phyloP scores from a whole-genome alignment of 2,329 filamentous ascomycete species.

The Plenodomus tracheiphilus region DNA sequence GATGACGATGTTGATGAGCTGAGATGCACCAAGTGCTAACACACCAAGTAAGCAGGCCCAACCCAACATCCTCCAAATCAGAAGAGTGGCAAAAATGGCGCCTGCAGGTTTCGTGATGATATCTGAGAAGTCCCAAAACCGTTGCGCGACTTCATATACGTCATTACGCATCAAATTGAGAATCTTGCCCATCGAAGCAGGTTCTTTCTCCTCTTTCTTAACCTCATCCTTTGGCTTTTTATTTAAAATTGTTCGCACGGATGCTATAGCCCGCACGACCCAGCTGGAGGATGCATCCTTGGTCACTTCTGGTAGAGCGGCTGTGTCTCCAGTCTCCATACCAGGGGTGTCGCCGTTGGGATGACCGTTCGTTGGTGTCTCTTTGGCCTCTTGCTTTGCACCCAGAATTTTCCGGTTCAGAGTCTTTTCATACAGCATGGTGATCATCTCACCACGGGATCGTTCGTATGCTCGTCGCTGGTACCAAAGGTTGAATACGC shows the following conservation, averaged over 20 bases:
- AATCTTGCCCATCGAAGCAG: slow-evolving; percentile 87
- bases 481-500: slow-evolving; percentile 77
- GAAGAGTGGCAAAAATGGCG: slow-evolving; percentile 70
- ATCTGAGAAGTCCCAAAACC: slow-evolving; percentile 85
- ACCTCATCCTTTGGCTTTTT: slow-evolving; percentile 29
- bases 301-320: slow-evolving; percentile 7
- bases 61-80: slow-evolving; percentile 79
- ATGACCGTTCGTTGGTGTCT: slow-evolving; percentile 25
- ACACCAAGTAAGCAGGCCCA: slow-evolving; percentile 78
- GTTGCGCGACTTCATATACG: slow-evolving; percentile 78
- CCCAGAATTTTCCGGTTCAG: slow-evolving; percentile 62
- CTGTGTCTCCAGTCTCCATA: slow-evolving; percentile 17
- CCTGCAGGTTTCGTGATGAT: slow-evolving; percentile 76
- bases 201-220: slow-evolving; percentile 49
- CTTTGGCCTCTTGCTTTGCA: slow-evolving; percentile 34
- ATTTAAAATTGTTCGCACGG: slow-evolving; percentile 18
- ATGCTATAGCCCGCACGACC: slow-evolving; percentile 10
- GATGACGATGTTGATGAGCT: slow-evolving; percentile 69
- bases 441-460: slow-evolving; percentile 82
- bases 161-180: slow-evolving; percentile 83
- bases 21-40: slow-evolving; percentile 68
- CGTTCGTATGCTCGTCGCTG: slow-evolving; percentile 82
- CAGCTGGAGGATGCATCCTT: slow-evolving; percentile 3
- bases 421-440: slow-evolving; percentile 81
- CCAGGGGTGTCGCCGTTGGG: slow-evolving; percentile 16